Conservation (phyloP, 2,329 filamentous ascomycete species). For the Penicillium palitans region DNA sequence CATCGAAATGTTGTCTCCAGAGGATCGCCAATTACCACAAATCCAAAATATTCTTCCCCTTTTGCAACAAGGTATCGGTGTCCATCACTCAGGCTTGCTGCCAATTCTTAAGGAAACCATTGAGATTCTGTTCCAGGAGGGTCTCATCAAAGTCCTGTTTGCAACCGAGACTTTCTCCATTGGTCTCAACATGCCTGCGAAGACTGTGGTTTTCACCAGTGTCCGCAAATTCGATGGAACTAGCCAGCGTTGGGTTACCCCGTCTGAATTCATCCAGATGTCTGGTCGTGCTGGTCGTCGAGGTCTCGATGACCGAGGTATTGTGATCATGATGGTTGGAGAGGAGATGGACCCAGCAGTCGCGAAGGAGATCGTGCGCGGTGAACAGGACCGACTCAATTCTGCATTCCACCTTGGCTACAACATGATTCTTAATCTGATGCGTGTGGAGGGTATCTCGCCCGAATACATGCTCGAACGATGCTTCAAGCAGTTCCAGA, state of each 20-base stretch:
- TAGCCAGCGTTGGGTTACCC: slow-evolving; percentile 77
- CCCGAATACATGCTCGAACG: slow-evolving; percentile 98
- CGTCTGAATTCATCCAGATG: slow-evolving; percentile 98
- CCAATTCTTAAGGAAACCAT: slow-evolving; percentile 98
- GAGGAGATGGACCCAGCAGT: slow-evolving; percentile 91
- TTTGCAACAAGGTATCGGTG: slow-evolving; percentile 86
- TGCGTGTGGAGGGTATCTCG: slow-evolving; percentile 98
- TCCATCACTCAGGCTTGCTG: slow-evolving; percentile 93
- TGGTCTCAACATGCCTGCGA: slow-evolving; percentile 97
- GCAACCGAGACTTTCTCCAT: slow-evolving; percentile 99
- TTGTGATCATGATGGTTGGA: slow-evolving; percentile 99
- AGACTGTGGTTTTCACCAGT: slow-evolving; percentile 98
- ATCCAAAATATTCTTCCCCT: slow-evolving; percentile 88
- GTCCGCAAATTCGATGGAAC: slow-evolving; percentile 93
- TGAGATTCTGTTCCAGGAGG: slow-evolving; percentile 97
- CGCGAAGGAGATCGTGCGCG: slow-evolving; percentile 94
- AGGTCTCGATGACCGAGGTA: slow-evolving; percentile 95
- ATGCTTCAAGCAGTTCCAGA: slow-evolving; percentile 98
- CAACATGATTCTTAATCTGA: slow-evolving; percentile 97
- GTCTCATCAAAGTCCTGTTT: slow-evolving; percentile 94
- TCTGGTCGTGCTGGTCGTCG: slow-evolving; percentile 93
- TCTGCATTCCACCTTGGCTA: slow-evolving; percentile 97
- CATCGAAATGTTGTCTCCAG: slow-evolving; percentile 86
- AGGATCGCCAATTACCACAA: slow-evolving; percentile 84
- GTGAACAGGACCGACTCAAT: slow-evolving; percentile 94